phyloP scores from a whole-genome alignment of 1,284 basidiomycete species.

The Puccinia triticina region DNA sequence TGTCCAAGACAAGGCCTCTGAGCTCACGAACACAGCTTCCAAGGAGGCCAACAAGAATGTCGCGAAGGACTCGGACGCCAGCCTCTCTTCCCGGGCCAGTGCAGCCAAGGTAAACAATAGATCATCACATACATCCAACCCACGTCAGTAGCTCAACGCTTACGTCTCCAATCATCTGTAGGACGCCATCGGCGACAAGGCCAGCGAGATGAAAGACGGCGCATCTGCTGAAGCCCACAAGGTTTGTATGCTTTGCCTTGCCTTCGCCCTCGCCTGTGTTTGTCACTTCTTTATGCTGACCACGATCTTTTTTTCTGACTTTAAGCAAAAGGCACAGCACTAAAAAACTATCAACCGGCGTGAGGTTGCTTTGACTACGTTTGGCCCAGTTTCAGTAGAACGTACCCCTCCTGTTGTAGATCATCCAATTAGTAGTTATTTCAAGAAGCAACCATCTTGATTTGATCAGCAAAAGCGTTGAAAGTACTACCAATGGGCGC shows the following conservation, averaged over 20 bases:
- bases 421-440: too few relatives aligned
- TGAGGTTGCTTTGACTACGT: too few relatives aligned
- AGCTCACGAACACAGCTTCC: constrained; percentile 53
- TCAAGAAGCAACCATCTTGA: too few relatives aligned
- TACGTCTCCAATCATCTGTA: background rate
- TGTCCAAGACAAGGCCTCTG: constrained; percentile 54
- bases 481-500: too few relatives aligned
- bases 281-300: background rate
- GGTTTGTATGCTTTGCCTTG: background rate
- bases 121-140: background rate
- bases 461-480: too few relatives aligned
- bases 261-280: background rate
- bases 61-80: constrained; percentile 55
- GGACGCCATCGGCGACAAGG: constrained; percentile 53
- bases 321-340: constrained; percentile 19
- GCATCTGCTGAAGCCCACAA: constrained; percentile 46
- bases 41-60: constrained; percentile 56
- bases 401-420: too few relatives aligned
- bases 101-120: constrained; percentile 52
- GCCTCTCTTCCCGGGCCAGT: constrained; percentile 52
- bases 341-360: too few relatives aligned
- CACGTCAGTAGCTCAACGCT: background rate
- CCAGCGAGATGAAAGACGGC: constrained; percentile 51
- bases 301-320: too few relatives aligned
- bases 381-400: too few relatives aligned